Conservation (phyloP, 148 eudicot species). For the Rhododendron kiyosumense region DNA sequence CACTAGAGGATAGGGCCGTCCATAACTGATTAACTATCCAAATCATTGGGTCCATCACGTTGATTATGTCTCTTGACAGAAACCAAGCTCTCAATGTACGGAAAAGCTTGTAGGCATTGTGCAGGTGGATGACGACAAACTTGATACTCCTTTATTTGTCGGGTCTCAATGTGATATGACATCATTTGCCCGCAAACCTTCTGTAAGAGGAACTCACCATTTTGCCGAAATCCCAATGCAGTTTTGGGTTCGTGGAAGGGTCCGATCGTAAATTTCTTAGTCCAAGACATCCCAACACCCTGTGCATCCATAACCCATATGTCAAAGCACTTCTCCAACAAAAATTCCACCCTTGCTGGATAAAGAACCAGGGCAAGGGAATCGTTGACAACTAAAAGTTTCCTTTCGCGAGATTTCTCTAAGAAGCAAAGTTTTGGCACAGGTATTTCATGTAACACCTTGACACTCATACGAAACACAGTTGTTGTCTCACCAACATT, state of each 20-base stretch:
- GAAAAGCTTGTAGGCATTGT: neutral
- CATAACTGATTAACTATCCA: too few relatives aligned
- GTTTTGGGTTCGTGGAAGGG: neutral
- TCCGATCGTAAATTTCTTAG: neutral
- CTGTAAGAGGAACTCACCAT: neutral
- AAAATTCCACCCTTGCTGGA: neutral
- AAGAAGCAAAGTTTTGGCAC: too few relatives aligned
- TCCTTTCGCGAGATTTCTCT: too few relatives aligned
- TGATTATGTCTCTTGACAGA: neutral
- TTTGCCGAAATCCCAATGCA: neutral
- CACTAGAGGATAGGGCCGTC: too few relatives aligned
- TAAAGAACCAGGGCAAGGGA: neutral
- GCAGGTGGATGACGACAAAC: neutral
- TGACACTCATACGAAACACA: too few relatives aligned
- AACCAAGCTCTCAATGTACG: neutral
- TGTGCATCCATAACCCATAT: neutral
- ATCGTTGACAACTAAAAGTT: too few relatives aligned
- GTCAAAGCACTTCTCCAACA: neutral
- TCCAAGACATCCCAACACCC: neutral
- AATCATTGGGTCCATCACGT: neutral
- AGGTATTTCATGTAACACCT: too few relatives aligned
- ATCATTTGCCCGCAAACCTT: neutral
- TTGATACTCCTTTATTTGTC: neutral
- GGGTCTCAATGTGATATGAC: neutral
- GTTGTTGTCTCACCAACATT: too few relatives aligned